Evolutionary conservation across 306 rosid genomes (phyloP).

Genomic region (Canavalia ensiformis): DNA sequence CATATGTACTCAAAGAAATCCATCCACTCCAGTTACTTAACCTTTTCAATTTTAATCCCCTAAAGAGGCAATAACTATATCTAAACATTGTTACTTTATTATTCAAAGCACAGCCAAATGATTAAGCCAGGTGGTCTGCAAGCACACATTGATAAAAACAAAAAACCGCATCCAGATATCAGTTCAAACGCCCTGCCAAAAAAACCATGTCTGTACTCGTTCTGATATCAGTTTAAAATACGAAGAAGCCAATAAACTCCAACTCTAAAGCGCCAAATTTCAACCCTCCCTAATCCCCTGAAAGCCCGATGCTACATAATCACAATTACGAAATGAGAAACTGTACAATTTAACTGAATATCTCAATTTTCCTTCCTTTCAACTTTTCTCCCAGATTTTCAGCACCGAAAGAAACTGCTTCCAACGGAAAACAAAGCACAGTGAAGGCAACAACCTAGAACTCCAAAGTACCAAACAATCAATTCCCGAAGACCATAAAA

Average conservation of each 20-base stretch:
- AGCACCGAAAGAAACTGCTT: constrained; percentile 6
- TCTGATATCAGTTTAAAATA: not conserved
- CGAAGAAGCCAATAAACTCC: constrained; percentile 11
- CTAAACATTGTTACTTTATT: not conserved
- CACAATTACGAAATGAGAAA: not conserved
- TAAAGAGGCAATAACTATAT: constrained; percentile 2
- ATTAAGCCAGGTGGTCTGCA: constrained; percentile 2
- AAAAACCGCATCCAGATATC: constrained; percentile 1
- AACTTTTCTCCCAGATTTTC: not conserved
- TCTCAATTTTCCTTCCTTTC: constrained; percentile 4
- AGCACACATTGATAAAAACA: constrained; percentile 9
- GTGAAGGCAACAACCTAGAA: not conserved
- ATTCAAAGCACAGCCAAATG: not conserved
- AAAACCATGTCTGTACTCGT: constrained; percentile 11
- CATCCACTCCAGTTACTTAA: constrained; percentile 13
- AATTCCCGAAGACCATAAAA: not conserved
- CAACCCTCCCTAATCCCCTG: constrained; percentile 11
- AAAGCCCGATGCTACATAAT: not conserved
- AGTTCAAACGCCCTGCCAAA: not conserved
- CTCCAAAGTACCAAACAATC: not conserved
- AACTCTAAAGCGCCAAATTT: not conserved
- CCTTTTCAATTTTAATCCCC: constrained; percentile 17
- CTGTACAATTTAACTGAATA: not conserved
- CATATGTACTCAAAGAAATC: constrained; percentile 7
- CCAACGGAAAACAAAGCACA: not conserved